These are phyloP conservation scores for Colletotrichum aenigma DNA, from an alignment of 2,329 filamentous ascomycete species.

Conservation along the genomic window DNA sequence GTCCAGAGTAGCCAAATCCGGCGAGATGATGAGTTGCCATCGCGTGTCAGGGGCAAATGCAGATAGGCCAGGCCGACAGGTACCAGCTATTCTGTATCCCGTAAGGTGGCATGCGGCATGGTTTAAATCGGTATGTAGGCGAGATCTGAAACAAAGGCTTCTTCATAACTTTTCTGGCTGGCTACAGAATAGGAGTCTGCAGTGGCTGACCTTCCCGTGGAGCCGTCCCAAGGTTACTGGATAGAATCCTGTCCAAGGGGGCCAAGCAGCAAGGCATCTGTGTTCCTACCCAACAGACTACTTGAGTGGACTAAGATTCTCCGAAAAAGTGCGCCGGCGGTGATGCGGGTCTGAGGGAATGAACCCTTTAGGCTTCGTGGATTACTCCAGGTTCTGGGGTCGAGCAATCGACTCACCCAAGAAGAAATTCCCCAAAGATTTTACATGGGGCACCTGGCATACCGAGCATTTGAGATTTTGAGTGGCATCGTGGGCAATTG, in stretches of 20 bases:
- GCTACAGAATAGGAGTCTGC: conserved; percentile 10
- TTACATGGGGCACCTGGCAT: not conserved
- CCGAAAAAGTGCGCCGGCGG: not conserved
- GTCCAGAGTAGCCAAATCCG: not conserved
- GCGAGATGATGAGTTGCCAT: conserved; percentile 3
- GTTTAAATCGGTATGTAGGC: not conserved
- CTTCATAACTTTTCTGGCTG: conserved; percentile 9
- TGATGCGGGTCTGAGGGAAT: not conserved
- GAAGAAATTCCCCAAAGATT: not conserved
- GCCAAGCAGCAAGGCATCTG: not conserved
- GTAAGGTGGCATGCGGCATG: not conserved
- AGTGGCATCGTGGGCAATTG: conserved; percentile 3
- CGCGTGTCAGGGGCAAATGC: not conserved
- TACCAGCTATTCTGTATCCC: not conserved
- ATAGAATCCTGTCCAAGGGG: not conserved
- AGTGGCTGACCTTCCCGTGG: conserved; percentile 14
- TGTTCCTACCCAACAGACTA: not conserved
- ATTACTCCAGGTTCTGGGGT: conserved; percentile 2
- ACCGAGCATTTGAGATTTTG: not conserved
- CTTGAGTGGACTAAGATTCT: not conserved
- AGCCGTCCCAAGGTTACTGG: not conserved
- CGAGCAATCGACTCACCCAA: not conserved
- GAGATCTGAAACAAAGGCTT: conserved; percentile 19
- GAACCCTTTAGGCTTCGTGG: not conserved
- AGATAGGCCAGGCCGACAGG: not conserved